A percentile compares a stretch with the other conserved stretches of the same genome.
Conservation (phyloP, 768 basidiomycete genomes). For the Collybia sordida region DNA sequence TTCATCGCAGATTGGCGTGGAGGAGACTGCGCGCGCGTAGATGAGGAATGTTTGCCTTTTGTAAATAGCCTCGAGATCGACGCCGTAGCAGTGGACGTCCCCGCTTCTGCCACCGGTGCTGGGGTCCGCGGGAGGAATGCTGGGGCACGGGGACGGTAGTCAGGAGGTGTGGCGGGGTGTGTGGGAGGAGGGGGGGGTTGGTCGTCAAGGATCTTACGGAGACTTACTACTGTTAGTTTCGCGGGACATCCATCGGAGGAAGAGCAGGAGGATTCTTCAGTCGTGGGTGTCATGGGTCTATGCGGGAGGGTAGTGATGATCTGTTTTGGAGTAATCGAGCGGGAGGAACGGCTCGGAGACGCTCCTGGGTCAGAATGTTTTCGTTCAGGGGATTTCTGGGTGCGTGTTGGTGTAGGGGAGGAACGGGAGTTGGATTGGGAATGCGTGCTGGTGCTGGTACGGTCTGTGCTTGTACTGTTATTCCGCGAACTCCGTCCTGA, state of each 20-base stretch:
- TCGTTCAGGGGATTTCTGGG: conserved; percentile 13
- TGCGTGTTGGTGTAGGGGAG: conserved; percentile 4
- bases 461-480: conserved; percentile 26
- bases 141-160: conserved; percentile 24
- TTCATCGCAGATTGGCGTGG: conserved; percentile 50
- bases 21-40: conserved; percentile 62
- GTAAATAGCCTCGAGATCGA: conserved; percentile 78
- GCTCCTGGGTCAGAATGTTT: conserved; percentile 3
- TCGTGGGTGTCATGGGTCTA: conserved; percentile 53
- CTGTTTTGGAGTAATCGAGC: conserved; percentile 29
- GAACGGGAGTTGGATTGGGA: too few relatives aligned
- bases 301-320: conserved; percentile 19
- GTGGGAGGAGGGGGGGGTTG: conserved; percentile 36
- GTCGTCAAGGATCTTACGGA: conserved; percentile 70
- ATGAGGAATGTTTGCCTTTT: conserved; percentile 53
- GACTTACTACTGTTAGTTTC: conserved; percentile 61
- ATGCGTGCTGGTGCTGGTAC: conserved; percentile 8
- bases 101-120: conserved; percentile 46
- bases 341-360: conserved; percentile 14
- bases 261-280: conserved; percentile 59
- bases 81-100: conserved; percentile 76
- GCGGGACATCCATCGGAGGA: conserved; percentile 55
- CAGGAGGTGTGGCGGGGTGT: conserved; percentile 7
- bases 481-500: conserved; percentile 33
- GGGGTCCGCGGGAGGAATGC: conserved; percentile 51